phyloP scores from a whole-genome alignment of 2,329 filamentous ascomycete species.

The Aspergillus texensis region DNA sequence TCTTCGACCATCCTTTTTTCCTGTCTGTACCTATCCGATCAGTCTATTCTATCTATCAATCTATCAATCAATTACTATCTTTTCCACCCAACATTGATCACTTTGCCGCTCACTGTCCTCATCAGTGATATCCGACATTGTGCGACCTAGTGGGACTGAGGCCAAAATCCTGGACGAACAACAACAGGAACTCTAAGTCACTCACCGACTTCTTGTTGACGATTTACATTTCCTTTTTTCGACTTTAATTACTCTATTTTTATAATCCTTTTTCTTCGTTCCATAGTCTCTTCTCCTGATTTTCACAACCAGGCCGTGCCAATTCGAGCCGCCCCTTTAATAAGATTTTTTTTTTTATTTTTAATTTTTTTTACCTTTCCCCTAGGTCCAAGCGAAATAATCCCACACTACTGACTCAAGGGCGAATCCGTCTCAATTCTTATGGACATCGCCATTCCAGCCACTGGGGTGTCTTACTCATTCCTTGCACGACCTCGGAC shows the following conservation, averaged over 20 bases:
- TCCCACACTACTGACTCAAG: constrained; percentile 11
- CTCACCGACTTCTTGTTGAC: constrained; percentile 25
- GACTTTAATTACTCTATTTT: not conserved
- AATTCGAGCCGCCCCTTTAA: constrained; percentile 2
- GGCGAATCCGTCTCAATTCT: constrained; percentile 28
- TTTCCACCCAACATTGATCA: not conserved
- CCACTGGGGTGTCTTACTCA: constrained; percentile 39
- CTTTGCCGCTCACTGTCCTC: constrained; percentile 1
- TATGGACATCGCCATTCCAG: constrained; percentile 41
- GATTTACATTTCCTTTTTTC: constrained; percentile 15
- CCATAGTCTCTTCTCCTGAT: constrained; percentile 1
- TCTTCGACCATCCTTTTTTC: not conserved
- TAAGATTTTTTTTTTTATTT: not conserved
- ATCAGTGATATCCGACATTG: constrained; percentile 8
- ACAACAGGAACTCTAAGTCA: constrained; percentile 15
- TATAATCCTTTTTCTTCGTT: constrained; percentile 9
- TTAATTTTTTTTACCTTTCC: constrained; percentile 1
- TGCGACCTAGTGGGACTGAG: constrained; percentile 15
- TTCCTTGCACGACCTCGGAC: constrained; percentile 32
- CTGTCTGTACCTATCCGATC: not conserved
- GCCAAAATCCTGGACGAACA: constrained; percentile 12
- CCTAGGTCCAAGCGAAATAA: constrained; percentile 6
- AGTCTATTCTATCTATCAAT: not conserved
- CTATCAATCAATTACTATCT: not conserved
- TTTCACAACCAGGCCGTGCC: not conserved